Evolutionary conservation across 257 asterid species (phyloP).

Genomic region (Gentiana macrophylla): DNA sequence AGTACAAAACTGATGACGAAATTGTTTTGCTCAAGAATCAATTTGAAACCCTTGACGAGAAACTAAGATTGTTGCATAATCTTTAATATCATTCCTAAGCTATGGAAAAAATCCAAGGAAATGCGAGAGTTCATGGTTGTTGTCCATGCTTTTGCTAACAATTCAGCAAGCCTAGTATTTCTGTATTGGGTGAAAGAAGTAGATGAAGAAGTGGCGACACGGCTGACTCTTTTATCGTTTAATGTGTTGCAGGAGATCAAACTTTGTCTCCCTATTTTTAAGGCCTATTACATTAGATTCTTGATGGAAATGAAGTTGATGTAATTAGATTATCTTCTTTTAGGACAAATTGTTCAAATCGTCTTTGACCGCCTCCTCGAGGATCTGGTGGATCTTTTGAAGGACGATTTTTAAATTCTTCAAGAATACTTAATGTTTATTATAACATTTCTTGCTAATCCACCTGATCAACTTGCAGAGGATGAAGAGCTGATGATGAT

Average conservation of each 20-base stretch:
- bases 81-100: neutral
- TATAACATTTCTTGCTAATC: neutral
- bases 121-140: neutral
- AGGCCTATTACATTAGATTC: neutral
- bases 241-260: neutral
- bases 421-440: neutral
- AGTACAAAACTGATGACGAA: neutral
- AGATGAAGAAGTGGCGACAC: neutral
- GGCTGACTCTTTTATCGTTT: neutral
- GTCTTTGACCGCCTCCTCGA: neutral
- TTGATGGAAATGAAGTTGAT: neutral
- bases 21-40: neutral
- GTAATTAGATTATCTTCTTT: neutral
- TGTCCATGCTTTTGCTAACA: neutral
- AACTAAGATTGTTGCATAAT: neutral
- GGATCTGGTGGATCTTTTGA: neutral
- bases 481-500: neutral
- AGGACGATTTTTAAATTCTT: neutral
- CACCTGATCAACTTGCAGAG: neutral
- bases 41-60: neutral
- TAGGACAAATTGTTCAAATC: constrained; percentile 3
- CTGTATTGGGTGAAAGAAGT: neutral
- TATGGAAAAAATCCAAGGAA: neutral
- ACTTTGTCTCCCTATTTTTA: neutral
- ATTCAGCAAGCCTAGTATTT: neutral